Conservation (phyloP, 441 rosid species). For the Euphorbia corollata region DNA sequence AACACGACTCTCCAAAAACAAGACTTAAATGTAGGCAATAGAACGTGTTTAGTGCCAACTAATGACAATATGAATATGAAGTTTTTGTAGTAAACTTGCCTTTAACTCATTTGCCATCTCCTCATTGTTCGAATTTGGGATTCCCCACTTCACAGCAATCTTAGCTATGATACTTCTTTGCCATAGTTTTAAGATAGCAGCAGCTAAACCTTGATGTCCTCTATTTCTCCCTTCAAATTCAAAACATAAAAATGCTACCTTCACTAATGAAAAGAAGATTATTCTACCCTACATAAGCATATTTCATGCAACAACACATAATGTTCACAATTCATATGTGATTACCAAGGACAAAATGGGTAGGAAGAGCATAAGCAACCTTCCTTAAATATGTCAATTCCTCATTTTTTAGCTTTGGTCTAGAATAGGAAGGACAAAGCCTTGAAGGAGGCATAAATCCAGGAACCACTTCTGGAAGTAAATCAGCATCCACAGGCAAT, state of each 20-base stretch:
- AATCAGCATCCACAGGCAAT: conserved; percentile 77
- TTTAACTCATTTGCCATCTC: conserved; percentile 76
- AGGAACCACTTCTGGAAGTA: conserved; percentile 58
- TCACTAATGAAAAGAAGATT: conserved; percentile 1
- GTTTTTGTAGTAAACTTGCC: conserved; percentile 30
- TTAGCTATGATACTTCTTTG: conserved; percentile 61
- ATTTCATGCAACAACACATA: background rate
- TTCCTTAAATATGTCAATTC: conserved; percentile 71
- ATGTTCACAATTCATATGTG: conserved; percentile 13
- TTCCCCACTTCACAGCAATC: conserved; percentile 84
- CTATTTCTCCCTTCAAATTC: conserved; percentile 57
- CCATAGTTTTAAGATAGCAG: conserved; percentile 73
- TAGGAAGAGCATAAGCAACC: conserved; percentile 64
- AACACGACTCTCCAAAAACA: background rate
- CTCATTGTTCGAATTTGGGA: conserved; percentile 61
- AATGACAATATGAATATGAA: background rate
- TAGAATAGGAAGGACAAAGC: conserved; percentile 52
- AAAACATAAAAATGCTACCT: conserved; percentile 17
- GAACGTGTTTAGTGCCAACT: background rate
- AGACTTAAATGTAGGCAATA: background rate
- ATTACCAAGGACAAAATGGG: conserved; percentile 84
- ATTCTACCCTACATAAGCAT: background rate
- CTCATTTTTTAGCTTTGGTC: conserved; percentile 42
- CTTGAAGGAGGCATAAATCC: conserved; percentile 63
- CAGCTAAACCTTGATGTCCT: conserved; percentile 75